These are phyloP conservation scores for Thozetella sp. DNA, from an alignment of 495 filamentous ascomycete species.

Conservation along the genomic window DNA sequence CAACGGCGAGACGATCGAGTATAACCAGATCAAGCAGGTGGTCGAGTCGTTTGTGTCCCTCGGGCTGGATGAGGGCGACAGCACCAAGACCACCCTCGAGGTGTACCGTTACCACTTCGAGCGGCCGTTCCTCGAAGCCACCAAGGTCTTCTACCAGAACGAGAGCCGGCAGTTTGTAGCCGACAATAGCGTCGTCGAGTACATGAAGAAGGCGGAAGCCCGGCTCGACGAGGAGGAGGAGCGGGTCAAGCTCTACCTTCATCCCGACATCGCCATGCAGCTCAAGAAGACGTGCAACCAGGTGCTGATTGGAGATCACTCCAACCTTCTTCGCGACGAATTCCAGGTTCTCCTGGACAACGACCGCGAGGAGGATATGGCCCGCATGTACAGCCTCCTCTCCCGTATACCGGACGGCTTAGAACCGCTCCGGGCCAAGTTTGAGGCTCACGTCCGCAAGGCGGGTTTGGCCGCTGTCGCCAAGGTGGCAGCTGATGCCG, in stretches of 20 bases:
- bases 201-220: constrained; percentile 98
- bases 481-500: constrained; percentile 86
- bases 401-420: constrained; percentile 89
- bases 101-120: constrained; percentile 94
- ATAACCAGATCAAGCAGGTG: constrained; percentile 94
- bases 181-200: constrained; percentile 97
- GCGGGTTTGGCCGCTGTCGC: constrained; percentile 86
- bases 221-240: constrained; percentile 94
- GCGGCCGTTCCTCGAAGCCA: constrained; percentile 85
- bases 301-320: constrained; percentile 88
- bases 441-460: constrained; percentile 91
- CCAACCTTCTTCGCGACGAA: constrained; percentile 82
- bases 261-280: constrained; percentile 79
- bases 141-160: constrained; percentile 80
- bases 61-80: constrained; percentile 91
- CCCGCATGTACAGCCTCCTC: constrained; percentile 93
- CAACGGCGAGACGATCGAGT: constrained; percentile 97
- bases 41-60: constrained; percentile 97
- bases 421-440: constrained; percentile 84
- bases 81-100: constrained; percentile 90
- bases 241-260: constrained; percentile 89
- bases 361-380: constrained; percentile 92
- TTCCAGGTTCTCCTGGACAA: constrained; percentile 96
- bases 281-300: constrained; percentile 87
- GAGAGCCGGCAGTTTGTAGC: constrained; percentile 94